A percentile compares a stretch with the other conserved stretches of the same genome.
phyloP scores from a whole-genome alignment of 2,329 filamentous ascomycete species.

The Fusarium tricinctum region DNA sequence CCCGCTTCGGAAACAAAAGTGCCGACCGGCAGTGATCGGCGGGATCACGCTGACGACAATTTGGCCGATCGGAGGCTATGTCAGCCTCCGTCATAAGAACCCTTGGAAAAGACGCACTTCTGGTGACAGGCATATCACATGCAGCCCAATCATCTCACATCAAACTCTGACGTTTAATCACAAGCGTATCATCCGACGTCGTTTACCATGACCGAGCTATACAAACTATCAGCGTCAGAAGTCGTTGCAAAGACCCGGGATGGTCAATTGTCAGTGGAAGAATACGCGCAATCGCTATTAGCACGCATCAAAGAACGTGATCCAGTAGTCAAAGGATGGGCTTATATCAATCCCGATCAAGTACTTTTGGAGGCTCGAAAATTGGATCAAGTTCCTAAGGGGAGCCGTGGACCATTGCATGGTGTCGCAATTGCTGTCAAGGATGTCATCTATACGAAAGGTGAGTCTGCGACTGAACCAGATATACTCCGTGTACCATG shows the following conservation, averaged over 20 bases:
- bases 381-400: background rate
- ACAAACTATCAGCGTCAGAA: constrained; percentile 10
- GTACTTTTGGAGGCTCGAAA: constrained; percentile 12
- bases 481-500: background rate
- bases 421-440: constrained; percentile 32
- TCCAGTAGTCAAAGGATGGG: constrained; percentile 11
- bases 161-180: fast-evolving
- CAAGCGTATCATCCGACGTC: no score
- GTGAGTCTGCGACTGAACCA: background rate
- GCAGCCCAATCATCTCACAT: fast-evolving
- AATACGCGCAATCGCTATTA: constrained; percentile 15
- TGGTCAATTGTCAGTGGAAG: constrained; percentile 40
- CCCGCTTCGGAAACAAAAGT: background rate
- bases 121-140: background rate
- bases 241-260: constrained; percentile 1
- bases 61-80: background rate
- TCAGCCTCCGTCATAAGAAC: constrained; percentile 4
- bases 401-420: constrained; percentile 13
- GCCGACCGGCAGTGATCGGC: background rate
- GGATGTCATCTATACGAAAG: constrained; percentile 35
- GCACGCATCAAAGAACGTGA: constrained; percentile 25
- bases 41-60: background rate
- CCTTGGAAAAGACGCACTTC: background rate
- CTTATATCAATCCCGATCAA: constrained; percentile 3
- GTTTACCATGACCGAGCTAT: background rate